Evolutionary conservation across 192 early-diverging fungal genomes (phyloP).

Genomic region (Neocallimastix lanati): DNA sequence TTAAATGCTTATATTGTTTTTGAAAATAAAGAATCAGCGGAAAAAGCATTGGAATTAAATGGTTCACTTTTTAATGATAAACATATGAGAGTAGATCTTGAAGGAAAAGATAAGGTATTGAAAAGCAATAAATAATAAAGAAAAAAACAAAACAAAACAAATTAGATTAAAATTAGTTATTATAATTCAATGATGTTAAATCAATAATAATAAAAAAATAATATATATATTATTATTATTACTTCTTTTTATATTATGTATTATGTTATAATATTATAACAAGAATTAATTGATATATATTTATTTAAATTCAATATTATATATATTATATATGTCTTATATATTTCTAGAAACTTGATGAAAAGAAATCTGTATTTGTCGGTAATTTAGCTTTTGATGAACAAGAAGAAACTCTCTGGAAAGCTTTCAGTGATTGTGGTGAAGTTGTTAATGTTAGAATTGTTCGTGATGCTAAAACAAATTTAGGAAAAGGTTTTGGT

Average conservation of each 20-base stretch:
- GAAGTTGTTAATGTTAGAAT: conserved; percentile 63
- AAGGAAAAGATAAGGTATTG: neutral
- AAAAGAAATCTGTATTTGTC: conserved; percentile 61
- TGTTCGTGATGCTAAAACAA: conserved; percentile 22
- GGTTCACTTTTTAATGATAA: conserved; percentile 64
- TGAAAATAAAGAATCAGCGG: conserved; percentile 29
- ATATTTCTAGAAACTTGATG: conserved; percentile 47
- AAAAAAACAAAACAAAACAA: neutral
- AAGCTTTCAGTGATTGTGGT: conserved; percentile 47
- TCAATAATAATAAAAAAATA: no score
- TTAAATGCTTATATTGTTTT: conserved; percentile 86
- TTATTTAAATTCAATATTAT: no score
- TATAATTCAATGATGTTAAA: no score
- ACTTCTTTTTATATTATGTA: no score
- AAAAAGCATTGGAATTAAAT: conserved; percentile 50
- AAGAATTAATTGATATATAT: no score
- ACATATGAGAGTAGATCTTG: conserved; percentile 69
- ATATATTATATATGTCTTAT: no score
- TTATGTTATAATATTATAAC: no score
- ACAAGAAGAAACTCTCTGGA: conserved; percentile 54
- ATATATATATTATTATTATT: no score
- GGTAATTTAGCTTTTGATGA: conserved; percentile 51
- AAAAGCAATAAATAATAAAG: neutral
- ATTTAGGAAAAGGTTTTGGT: no score
- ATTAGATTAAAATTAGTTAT: neutral